phyloP scores from a whole-genome alignment of 2,329 filamentous ascomycete species.

The Trichothecium sympodiale region DNA sequence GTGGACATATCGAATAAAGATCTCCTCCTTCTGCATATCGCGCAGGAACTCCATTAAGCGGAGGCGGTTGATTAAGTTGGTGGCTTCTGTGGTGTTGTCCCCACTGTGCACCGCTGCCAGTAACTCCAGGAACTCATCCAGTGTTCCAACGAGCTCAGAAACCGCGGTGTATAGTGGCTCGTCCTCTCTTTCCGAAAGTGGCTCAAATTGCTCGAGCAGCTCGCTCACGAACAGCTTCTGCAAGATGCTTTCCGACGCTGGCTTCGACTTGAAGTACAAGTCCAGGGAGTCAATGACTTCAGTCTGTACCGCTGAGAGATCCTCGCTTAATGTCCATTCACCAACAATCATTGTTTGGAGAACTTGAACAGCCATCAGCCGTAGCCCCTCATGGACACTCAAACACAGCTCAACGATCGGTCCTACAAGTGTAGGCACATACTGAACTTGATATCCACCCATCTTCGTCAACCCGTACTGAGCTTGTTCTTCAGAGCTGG shows the following conservation, averaged over 20 bases:
- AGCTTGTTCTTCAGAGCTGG: slow-evolving; percentile 63
- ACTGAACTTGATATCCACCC: slow-evolving; percentile 96
- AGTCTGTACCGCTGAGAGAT: slow-evolving; percentile 81
- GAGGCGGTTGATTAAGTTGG: slow-evolving; percentile 77
- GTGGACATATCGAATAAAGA: slow-evolving; percentile 92
- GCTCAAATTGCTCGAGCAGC: slow-evolving; percentile 68
- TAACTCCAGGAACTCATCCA: slow-evolving; percentile 85
- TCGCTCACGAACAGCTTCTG: slow-evolving; percentile 90
- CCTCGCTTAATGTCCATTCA: slow-evolving; percentile 93
- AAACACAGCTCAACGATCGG: slow-evolving; percentile 90
- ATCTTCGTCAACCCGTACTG: slow-evolving; percentile 73
- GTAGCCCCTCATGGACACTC: slow-evolving; percentile 85
- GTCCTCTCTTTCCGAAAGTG: slow-evolving; percentile 52
- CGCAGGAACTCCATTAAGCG: slow-evolving; percentile 92
- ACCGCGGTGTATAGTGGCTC: slow-evolving; percentile 69
- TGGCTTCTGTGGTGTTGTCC: slow-evolving; percentile 61
- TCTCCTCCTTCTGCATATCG: slow-evolving; percentile 94
- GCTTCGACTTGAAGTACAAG: slow-evolving; percentile 77
- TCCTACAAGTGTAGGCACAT: slow-evolving; percentile 82
- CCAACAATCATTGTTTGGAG: slow-evolving; percentile 97
- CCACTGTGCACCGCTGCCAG: slow-evolving; percentile 80
- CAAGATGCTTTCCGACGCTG: slow-evolving; percentile 75
- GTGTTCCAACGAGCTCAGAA: slow-evolving; percentile 67
- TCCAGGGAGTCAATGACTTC: slow-evolving; percentile 96
- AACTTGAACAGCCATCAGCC: slow-evolving; percentile 83